Evolutionary conservation across 345 rosid genomes (phyloP).

Genomic region (Gossypium herbaceum): DNA sequence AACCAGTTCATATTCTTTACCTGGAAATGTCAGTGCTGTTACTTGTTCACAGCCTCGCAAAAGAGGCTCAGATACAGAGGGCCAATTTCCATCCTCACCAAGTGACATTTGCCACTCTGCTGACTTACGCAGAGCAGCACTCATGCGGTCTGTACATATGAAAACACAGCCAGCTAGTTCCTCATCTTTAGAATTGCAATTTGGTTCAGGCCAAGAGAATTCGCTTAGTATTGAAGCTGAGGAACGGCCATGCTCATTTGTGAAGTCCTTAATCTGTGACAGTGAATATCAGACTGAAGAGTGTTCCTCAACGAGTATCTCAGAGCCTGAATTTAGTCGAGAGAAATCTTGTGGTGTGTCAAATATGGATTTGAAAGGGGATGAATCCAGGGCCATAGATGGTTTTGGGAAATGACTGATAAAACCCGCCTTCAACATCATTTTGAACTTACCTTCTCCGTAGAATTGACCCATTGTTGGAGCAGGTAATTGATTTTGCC

Average conservation of each 20-base stretch:
- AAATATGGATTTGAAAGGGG: slow-evolving; percentile 42
- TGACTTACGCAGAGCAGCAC: slow-evolving; percentile 84
- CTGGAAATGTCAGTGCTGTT: slow-evolving; percentile 24
- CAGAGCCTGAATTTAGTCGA: slow-evolving; percentile 36
- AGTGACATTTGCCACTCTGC: slow-evolving; percentile 97
- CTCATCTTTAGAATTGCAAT: slow-evolving; percentile 39
- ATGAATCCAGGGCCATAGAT: slow-evolving; percentile 24
- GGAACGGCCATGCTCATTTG: slow-evolving; percentile 49
- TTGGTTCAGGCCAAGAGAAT: slow-evolving; percentile 50
- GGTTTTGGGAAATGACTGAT: neutral
- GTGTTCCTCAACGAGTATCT: slow-evolving; percentile 38
- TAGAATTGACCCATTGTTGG: neutral
- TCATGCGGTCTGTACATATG: slow-evolving; percentile 93
- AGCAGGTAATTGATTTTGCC: neutral
- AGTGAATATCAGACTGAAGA: slow-evolving; percentile 53
- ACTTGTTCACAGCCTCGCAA: slow-evolving; percentile 55
- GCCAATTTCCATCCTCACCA: slow-evolving; percentile 93
- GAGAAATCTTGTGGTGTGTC: slow-evolving; percentile 48
- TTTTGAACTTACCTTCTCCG: neutral
- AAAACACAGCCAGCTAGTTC: slow-evolving; percentile 65
- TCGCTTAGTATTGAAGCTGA: slow-evolving; percentile 46
- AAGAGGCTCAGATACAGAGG: slow-evolving; percentile 83
- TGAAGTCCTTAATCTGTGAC: slow-evolving; percentile 66
- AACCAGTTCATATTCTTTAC: slow-evolving; percentile 32
- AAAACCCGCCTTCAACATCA: neutral